These are phyloP conservation scores for Candida arabinofermentans DNA, from an alignment of 805 yeast genomes.

Conservation along the genomic window DNA sequence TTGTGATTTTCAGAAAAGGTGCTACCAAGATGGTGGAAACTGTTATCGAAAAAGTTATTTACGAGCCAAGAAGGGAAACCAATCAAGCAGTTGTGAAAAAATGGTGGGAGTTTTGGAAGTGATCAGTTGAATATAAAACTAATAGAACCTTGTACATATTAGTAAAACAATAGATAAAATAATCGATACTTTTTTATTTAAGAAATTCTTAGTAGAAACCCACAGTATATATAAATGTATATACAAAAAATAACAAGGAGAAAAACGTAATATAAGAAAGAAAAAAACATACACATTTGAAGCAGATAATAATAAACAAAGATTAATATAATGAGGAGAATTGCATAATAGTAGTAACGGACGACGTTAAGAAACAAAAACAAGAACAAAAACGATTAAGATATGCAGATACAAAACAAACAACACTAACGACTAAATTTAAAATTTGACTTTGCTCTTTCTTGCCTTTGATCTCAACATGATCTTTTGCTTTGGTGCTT, in stretches of 20 bases:
- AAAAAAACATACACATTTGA: too few relatives aligned
- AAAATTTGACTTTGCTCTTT: constrained; percentile 39
- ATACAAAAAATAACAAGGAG: too few relatives aligned
- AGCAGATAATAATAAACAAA: too few relatives aligned
- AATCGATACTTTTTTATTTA: not conserved
- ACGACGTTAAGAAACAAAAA: not conserved
- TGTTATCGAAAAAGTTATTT: not conserved
- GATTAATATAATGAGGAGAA: too few relatives aligned
- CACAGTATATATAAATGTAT: too few relatives aligned
- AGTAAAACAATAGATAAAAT: too few relatives aligned
- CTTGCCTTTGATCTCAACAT: constrained; percentile 62
- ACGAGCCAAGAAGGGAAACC: not conserved
- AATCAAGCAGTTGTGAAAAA: not conserved
- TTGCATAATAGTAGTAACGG: too few relatives aligned
- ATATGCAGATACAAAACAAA: not conserved
- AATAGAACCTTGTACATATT: too few relatives aligned
- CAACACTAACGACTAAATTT: constrained; percentile 21
- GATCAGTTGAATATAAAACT: too few relatives aligned
- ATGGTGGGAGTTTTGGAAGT: constrained; percentile 2
- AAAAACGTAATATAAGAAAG: too few relatives aligned
- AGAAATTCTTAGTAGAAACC: not conserved
- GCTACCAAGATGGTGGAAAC: constrained; percentile 8
- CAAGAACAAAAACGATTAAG: not conserved
- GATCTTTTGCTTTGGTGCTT: constrained; percentile 47
- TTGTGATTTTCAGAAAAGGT: constrained; percentile 38